Base-by-base conservation (phyloP, 2,329 filamentous ascomycete genomes). In the Pseudophaeomoniella oleicola region DNA sequence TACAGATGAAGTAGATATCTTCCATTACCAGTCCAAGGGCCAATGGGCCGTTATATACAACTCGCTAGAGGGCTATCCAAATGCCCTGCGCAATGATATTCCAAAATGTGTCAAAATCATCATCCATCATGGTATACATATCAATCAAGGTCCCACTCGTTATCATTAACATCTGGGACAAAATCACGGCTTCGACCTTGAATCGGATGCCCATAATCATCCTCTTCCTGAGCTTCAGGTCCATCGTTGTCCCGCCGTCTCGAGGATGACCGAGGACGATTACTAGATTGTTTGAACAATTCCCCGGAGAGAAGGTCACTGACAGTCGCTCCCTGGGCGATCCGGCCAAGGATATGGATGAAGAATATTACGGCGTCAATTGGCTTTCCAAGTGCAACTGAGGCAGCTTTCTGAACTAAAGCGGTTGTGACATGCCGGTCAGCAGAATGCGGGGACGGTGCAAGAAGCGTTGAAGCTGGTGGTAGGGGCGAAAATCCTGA, bases 301-400 rank as follows among this genome's bases (percentile, higher is more conserved):
- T 44, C 43, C 19, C 42, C 43, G 35, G 47, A 44, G 3, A 47
- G 19, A 38, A 53, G 37, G 39, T 53, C 42, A 46, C 47, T 38
- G 48, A 51, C 29, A 16, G 57, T 54, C 4, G 55, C 55, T 3
- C 64, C 64, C 32, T 58, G 58, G 1, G 77, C 71, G 42, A 94
- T 84, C 42, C 73, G 76, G 0, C 81, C 78, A 1, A 86, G 83
- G 39, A 94, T 83, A 38, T 76, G 75, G 3, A 94, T 69, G 67
- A 94, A 86, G 30, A 93, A 64, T 16, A 74, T 67, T 22, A 93
- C 71, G 2, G 93, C 69, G 47, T 87, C 75, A 19, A 78, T 72
- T 0, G 87, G 85, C n/a, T 85, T 85, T 0, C 81, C 76, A 11
- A 94, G 62, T 3, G 93, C 68, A 18, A 90, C 69, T 36, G 82